phyloP scores from a whole-genome alignment of 176 grass and related monocot species.

The Avena insularis region DNA sequence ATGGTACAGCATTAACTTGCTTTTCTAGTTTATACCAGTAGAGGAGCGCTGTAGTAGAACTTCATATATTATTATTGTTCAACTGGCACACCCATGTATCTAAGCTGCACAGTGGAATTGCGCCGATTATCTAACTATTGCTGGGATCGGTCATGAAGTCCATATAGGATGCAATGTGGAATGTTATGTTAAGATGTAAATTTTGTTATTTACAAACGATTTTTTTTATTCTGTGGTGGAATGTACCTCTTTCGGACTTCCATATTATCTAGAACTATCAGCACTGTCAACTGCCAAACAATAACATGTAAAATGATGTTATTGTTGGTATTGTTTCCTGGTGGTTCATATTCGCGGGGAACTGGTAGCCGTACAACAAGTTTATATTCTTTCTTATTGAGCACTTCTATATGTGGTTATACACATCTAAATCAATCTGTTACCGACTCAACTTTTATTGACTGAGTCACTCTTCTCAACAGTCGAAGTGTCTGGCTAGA shows the following conservation, averaged over 20 bases:
- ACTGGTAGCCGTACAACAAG: not conserved
- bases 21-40: conserved; percentile 17
- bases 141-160: not conserved
- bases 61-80: conserved; percentile 26
- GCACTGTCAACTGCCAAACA: not conserved
- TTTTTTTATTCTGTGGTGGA: not conserved
- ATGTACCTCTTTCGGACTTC: not conserved
- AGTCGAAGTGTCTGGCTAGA: conserved; percentile 5
- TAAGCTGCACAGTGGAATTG: not conserved
- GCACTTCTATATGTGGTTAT: not conserved
- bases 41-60: not conserved
- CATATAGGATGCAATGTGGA: not conserved
- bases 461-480: not conserved
- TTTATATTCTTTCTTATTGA: conserved; percentile 27
- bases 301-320: not conserved
- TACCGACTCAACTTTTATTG: conserved; percentile 1
- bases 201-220: conserved; percentile 13
- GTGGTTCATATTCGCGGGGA: not conserved
- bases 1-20: conserved; percentile 62
- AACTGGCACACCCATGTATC: not conserved
- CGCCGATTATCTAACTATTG: not conserved
- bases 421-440: not conserved
- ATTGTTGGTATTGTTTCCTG: not conserved
- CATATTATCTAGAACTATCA: not conserved
- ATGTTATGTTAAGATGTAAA: conserved; percentile 1